Evolutionary conservation across 768 basidiomycete species (phyloP).

Genomic region (Ramaria sp.): DNA sequence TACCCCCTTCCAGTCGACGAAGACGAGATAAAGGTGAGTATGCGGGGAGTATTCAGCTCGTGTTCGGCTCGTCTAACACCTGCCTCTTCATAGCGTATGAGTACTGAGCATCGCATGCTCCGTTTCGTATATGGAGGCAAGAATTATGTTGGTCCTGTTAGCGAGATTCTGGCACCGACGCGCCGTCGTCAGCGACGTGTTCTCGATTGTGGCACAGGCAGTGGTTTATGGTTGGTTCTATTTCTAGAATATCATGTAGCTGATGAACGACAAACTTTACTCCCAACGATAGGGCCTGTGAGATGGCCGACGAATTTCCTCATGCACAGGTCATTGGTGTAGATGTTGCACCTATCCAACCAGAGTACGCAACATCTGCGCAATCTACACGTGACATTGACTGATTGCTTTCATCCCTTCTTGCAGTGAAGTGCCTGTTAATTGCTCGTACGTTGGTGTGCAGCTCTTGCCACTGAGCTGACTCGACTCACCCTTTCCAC

Average conservation of each 20-base stretch:
- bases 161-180: constrained; percentile 35
- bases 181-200: constrained; percentile 37
- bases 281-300: constrained; percentile 45
- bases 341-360: constrained; percentile 71
- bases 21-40: constrained; percentile 55
- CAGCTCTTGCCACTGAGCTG: no score
- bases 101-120: constrained; percentile 53
- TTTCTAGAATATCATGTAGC: constrained; percentile 5
- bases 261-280: neutral
- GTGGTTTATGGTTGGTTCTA: constrained; percentile 50
- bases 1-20: constrained; percentile 60
- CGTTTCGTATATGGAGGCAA: constrained; percentile 54
- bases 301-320: constrained; percentile 61
- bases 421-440: constrained; percentile 50
- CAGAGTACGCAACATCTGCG: constrained; percentile 37
- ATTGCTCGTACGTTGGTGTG: constrained; percentile 56
- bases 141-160: constrained; percentile 58
- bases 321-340: constrained; percentile 56
- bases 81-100: constrained; percentile 38
- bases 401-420: neutral
- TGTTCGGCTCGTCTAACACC: neutral
- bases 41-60: neutral
- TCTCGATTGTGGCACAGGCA: constrained; percentile 62
- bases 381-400: no score
- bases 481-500: neutral